phyloP scores from a whole-genome alignment of 371 early-diverging fungal species.

The Scutellospora calospora region DNA sequence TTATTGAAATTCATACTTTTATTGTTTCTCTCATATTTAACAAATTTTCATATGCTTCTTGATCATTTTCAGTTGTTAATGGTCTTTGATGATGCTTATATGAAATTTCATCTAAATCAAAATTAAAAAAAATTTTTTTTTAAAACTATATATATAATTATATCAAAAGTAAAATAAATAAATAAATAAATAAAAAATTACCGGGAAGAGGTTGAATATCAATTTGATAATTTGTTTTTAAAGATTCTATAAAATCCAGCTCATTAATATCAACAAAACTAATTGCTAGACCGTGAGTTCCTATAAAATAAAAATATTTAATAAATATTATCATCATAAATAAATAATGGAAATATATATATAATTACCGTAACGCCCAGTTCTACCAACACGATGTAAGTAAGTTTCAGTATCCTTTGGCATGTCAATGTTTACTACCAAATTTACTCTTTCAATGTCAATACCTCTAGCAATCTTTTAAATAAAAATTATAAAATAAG shows the following conservation, averaged over 20 bases:
- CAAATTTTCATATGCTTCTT: slow-evolving; percentile 49
- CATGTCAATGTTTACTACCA: slow-evolving; percentile 72
- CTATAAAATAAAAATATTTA: background rate
- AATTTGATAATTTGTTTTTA: slow-evolving; percentile 47
- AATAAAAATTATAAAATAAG: background rate
- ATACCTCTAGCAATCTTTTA: slow-evolving; percentile 67
- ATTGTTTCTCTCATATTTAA: slow-evolving; percentile 24
- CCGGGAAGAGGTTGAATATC: slow-evolving; percentile 45
- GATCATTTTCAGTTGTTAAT: slow-evolving; percentile 45
- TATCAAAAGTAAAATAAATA: background rate
- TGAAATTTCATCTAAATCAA: slow-evolving; percentile 40
- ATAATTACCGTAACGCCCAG: slow-evolving; percentile 69
- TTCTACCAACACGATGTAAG: slow-evolving; percentile 74
- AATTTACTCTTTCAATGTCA: slow-evolving; percentile 68
- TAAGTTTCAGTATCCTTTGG: slow-evolving; percentile 69
- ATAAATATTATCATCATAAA: background rate
- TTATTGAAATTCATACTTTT: background rate
- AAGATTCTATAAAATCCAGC: slow-evolving; percentile 47
- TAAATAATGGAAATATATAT: too few species aligned
- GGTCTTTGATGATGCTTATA: slow-evolving; percentile 52
- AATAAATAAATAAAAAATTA: background rate
- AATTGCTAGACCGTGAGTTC: slow-evolving; percentile 53
- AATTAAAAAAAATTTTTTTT: background rate
- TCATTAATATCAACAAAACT: slow-evolving; percentile 54
- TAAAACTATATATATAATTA: too few species aligned